Base-by-base conservation (phyloP, 2,329 filamentous ascomycete genomes). In the Colletotrichum nymphaeae region DNA sequence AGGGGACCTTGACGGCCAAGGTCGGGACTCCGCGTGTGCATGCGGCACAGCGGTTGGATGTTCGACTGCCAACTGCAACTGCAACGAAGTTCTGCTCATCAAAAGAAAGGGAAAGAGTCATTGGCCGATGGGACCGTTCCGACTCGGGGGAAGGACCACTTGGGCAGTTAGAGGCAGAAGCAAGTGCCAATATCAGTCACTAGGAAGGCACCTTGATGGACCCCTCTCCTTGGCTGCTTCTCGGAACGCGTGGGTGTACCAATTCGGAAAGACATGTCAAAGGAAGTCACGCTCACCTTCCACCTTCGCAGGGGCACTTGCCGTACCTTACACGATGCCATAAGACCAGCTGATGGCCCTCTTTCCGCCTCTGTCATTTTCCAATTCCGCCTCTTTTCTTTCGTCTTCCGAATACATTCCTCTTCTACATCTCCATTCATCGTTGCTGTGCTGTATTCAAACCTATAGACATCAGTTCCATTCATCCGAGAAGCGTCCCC, bases 121-220 rank as follows among this genome's bases (percentile, higher is more conserved):
- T 59, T 68, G 57, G 69, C n/a, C 53, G 65, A 55, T 28, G 37
- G 70, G 66, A 56, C 30, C 24, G 19, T 16, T 30, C 30, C 46
- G 55, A 59, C 53, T 69, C 59, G 59, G 37, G 57, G 46, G 2
- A n/a, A 30, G n/a, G 46, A 63, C 28, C n/a, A 63, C n/a, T 63
- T 24, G 35, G 55, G 53, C 32, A 35, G 32, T 35, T 35, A 35
- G 32, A 12, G 32, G 32, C 30, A 70, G 55, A 49, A 30, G 32
- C n/a, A 35, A 64, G 12, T 42, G 37, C 37, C 14, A 42, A 42
- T 42, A 19, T 19, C 37, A 42, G 14, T 19, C 14, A 42, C 37
- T 42, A 42, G 16, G 37, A 42, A 42, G 14, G 70, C 60, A 73
- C 70, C 70, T 70, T 73, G 70, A 73, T 73, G 70, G 70, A 62